Evolutionary conservation across 108 stramenopile genomes (phyloP), one percentile per base, ranked within the genome.

Genomic region (Skeletonema tropicum): DNA sequence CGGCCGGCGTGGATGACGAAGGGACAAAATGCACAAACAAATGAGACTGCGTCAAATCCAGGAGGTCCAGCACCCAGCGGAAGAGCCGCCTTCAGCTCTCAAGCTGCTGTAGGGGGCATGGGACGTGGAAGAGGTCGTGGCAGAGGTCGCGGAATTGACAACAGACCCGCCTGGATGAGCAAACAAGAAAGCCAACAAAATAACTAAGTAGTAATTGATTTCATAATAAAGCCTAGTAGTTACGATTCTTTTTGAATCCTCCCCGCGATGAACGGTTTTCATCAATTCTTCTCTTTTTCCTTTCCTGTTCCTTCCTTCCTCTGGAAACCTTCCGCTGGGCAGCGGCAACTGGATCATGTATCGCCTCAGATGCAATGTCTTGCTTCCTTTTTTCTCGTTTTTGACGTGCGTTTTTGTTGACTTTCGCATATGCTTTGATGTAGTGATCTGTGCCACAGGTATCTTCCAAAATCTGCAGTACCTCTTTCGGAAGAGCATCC

Each of bases 321-420:
- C 93, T 96, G 26, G 82, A 57, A 6, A 91, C 87, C 72, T 87
- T 91, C 14, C 89, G 85, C 70, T 90, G 55, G 5, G 95, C 89
- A 52, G 91, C 87, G 35, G 71, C 79, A 42, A 60, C 41, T 15
- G 92, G 95, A 75, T 94, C 82, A 46, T 85, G 82, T 14, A 90
- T 80, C 21, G 89, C 90, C 73, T 94, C 91, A 0, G 82, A 61
- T 29, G 88, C 90, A 29, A 72, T 71, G 9, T 84, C 80, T 46
- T 87, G 71, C 59, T 92, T 93, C 14, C 95, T 78, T 41, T 87
- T 71, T 41, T 91, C 90, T 60, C 85, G 80, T 83, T 92, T 96
- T 57, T 85, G 79, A 1, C 83, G 80, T 7, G 86, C 90, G 32
- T 88, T 87, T 0, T 55, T 71, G 62, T 93, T 93, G 3, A 96